Base-by-base conservation (phyloP, 2,329 filamentous ascomycete species). In the Trichoderma oligosporum region DNA sequence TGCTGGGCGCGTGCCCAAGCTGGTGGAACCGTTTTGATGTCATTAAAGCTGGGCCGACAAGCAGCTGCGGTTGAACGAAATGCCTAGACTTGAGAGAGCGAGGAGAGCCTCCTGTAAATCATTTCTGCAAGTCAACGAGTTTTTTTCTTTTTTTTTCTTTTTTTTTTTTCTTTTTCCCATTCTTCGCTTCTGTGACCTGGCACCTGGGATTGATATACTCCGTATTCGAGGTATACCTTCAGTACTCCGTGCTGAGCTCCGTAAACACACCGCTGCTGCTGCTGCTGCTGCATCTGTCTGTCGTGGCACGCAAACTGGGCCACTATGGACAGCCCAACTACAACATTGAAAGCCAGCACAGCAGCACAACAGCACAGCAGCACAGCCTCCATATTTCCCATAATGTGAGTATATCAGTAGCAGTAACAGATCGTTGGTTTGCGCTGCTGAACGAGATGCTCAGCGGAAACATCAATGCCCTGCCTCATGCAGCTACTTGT, bases 41-140 rank as follows among this genome's bases (percentile, higher is more conserved):
- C 51, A 55, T 55, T 25, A 29, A 7, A 16, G 25, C n/a, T 20
- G 22, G 6, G 31, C 20, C 51, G n/a, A n/a, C n/a, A n/a, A n/a
- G n/a, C n/a, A n/a, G n/a, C n/a, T n/a, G n/a, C n/a, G n/a, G n/a
- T n/a, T n/a, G n/a, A n/a, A n/a, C 20, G 12, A 44, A 27, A 24
- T n/a, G 20, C 41, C 41, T 22, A 25, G 41, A 20, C 14, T 22
- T 22, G 41, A 44, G n/a, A 18, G 29, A 45, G 29, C 38, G n/a
- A n/a, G 18, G 20, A 35, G 39, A 54, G 49, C 20, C 49, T 54
- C 49, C 51, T 55, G 51, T 55, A 45, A 55, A 55, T 54, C 51
- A 55, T 55, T 51, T 46, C 51, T 55, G 51, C 51, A 38, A 55
- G 51, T 55, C 51, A 54, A 44, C 18, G 25, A 8, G 18, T 18